Base-by-base conservation (phyloP, 2,329 filamentous ascomycete species). In the Aureobasidium zeae region DNA sequence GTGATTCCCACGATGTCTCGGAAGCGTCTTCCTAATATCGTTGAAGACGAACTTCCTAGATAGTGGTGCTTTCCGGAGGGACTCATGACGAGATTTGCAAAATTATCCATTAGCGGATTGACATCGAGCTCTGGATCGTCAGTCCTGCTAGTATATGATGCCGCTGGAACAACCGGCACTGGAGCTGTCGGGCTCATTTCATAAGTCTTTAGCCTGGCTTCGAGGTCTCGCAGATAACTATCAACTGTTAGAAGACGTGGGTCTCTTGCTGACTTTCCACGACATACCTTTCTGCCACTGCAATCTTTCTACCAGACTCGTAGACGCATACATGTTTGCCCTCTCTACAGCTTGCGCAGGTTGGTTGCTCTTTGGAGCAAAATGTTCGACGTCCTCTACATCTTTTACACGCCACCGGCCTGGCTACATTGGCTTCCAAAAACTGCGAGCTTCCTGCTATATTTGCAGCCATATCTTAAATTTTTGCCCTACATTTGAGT, bases 21-120 rank as follows among this genome's bases (percentile, higher is more conserved):
- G 5, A 57, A 48, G 13, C 52, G 42, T 35, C 53, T 39, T 4
- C 51, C 52, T 12, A 53, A 46, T 17, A 50, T 53, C 8, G 53
- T 52, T 2, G 55, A 55, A 3, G 55, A 56, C 7, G 53, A 55
- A 22, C 51, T 51, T 11, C 54, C 54, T 5, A 56, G 47, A 31
- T 55, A 57, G 28, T 55, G 52, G 49, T 19, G 15, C 17, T 39
- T 48, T 3, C 46, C 46, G 5, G 29, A 39, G 4, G 41, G 34
- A 19, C 46, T 43, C 5, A 48, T 45, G 33, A 48, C 42, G 10
- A 48, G 26, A 20, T 48, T 45, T n/a, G 44, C 35, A n/a, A 46
- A 39, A 20, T 33, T 36, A 13, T 41, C 30, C 28, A 46, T 41
- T 2, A 46, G 35, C 16, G 44, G 44, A 20, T 46, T 46, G 2